Base-by-base conservation (phyloP, 169 alveolate species). In the Plasmodium coatneyi region DNA sequence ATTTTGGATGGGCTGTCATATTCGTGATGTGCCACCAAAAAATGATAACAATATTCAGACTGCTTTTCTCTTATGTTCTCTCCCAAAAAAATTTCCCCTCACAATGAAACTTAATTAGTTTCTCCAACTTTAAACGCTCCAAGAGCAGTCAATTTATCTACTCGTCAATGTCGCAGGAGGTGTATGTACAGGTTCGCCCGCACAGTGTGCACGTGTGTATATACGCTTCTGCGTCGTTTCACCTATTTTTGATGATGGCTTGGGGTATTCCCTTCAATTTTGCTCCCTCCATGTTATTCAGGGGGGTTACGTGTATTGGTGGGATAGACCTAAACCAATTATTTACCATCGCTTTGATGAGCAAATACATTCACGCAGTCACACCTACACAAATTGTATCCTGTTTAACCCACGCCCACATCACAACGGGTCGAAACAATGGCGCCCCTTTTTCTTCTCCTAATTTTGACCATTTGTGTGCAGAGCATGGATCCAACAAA, bases 401-500 rank as follows among this genome's bases (percentile, higher is more conserved):
- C 43, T 79, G 54, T 36, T 39, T 79, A 41, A 32, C 56, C n/a
- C 46, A 16, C 56, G 36, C 19, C 34, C 36, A 22, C 70, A 52
- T 80, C 28, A 5, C 70, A 52, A 12, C 19, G 2, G 25, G 16
- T 82, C 19, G 30, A 1, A 19, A 43, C 30, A 30, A 46, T 78
- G 43, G 36, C 34, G 9, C 70, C 14, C 43, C 25, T 71, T 46
- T 43, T 25, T 56, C 7, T 56, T 80, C 4, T 56, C 49, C 80
- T 28, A 25, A 87, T 56, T n/a, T 87, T 79, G 30, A 10, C 43
- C 56, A 39, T 56, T 10, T 87, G 30, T 22, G 60, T 78, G 80
- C 39, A 76, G 46, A 34, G 89, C 39, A 87, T 87, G 93, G 56
- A 78, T 39, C 93, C 93, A 12, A 54, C 30, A 54, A 87, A 66